Evolutionary conservation across 345 rosid species (phyloP).

Genomic region (Euphorbia tirucalli): DNA sequence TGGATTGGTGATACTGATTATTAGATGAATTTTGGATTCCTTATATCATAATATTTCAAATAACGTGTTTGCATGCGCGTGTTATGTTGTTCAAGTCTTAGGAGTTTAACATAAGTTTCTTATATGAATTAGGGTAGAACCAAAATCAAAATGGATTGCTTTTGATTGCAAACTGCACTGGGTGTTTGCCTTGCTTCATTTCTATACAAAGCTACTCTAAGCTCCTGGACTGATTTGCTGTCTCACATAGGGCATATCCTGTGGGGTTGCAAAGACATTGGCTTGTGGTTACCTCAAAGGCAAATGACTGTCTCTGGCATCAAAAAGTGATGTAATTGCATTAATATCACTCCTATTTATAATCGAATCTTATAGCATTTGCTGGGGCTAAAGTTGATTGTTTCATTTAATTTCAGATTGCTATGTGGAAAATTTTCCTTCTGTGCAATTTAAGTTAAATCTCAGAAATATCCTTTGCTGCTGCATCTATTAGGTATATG

Average conservation of each 20-base stretch:
- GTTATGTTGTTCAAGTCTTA: neutral
- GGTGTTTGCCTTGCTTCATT: neutral
- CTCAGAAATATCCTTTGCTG: neutral
- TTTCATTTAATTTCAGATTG: neutral
- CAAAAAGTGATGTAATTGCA: no score
- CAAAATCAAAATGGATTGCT: neutral
- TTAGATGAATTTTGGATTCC: no score
- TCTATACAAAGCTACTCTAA: neutral
- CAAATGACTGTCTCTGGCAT: no score
- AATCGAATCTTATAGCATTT: neutral
- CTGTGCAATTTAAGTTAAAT: neutral
- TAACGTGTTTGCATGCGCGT: neutral
- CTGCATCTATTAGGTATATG: neutral
- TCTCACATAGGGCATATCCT: neutral
- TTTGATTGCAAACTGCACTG: neutral
- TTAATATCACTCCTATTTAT: no score
- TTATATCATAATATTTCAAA: neutral
- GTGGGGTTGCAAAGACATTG: neutral
- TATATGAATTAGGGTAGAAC: neutral
- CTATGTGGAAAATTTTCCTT: no score
- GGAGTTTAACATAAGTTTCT: neutral
- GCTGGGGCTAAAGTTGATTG: neutral
- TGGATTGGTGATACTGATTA: neutral
- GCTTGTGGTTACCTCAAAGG: neutral
- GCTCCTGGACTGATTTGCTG: neutral